Evolutionary conservation across 257 asterid species (phyloP).

Genomic region (Solanum phureja): DNA sequence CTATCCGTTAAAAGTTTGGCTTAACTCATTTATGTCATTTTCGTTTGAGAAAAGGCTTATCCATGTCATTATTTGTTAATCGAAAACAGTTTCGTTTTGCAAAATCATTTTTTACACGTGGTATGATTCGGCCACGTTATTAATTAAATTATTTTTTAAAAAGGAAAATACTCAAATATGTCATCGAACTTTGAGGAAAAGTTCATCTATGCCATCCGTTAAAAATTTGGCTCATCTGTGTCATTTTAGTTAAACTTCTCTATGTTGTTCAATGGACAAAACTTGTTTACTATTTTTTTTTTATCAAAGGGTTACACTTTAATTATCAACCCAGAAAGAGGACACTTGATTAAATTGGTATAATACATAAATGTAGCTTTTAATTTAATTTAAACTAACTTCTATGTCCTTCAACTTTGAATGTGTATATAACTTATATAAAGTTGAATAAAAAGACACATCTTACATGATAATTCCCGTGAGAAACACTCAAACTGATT

Average conservation of each 20-base stretch:
- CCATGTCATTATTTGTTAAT: too few species aligned
- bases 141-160: too few species aligned
- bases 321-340: not conserved
- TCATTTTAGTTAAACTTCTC: not conserved
- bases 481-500: not conserved
- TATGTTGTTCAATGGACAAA: not conserved
- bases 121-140: not conserved
- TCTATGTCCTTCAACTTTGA: not conserved
- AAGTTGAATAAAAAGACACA: not conserved
- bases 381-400: not conserved
- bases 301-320: not conserved
- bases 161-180: not conserved
- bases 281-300: not conserved
- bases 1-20: too few species aligned
- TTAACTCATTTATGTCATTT: too few species aligned
- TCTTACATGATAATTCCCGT: not conserved
- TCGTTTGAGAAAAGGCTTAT: too few species aligned
- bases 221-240: not conserved
- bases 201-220: accelerated
- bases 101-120: not conserved
- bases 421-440: not conserved
- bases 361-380: not conserved
- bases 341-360: not conserved
- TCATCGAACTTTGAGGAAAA: not conserved
- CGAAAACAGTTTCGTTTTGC: not conserved